phyloP scores from a whole-genome alignment of 2,329 filamentous ascomycete species.

The Aspergillus transmontanensis region DNA sequence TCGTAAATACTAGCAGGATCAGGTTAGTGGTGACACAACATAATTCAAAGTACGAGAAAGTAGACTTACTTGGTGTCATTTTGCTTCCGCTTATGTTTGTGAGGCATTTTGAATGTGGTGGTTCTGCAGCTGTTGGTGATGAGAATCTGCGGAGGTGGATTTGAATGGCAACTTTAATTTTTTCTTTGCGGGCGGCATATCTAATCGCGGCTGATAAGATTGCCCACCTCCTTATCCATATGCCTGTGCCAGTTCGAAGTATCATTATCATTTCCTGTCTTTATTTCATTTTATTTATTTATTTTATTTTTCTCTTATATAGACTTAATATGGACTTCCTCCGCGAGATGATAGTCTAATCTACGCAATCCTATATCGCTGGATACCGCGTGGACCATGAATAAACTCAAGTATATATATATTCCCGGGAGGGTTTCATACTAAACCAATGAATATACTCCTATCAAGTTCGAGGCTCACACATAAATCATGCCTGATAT shows the following conservation, averaged over 20 bases:
- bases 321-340: too few species aligned
- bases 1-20: constrained; percentile 47
- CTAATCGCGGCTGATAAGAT: constrained; percentile 12
- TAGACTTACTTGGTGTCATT: constrained; percentile 39
- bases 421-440: too few species aligned
- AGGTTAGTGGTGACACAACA: constrained; percentile 24
- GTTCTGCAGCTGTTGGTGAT: neutral
- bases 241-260: too few species aligned
- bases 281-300: neutral
- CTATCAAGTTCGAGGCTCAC: too few species aligned
- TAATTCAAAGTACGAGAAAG: neutral
- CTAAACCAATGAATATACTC: too few species aligned
- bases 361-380: too few species aligned
- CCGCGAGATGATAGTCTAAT: too few species aligned
- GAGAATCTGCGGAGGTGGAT: constrained; percentile 1
- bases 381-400: too few species aligned
- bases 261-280: neutral
- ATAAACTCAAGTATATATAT: too few species aligned
- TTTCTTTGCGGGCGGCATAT: constrained; percentile 5
- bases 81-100: constrained; percentile 74
- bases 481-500: too few species aligned
- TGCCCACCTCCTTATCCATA: neutral
- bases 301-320: neutral
- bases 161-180: constrained; percentile 4
- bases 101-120: constrained; percentile 64